These are phyloP conservation scores for Persicaria maculosa DNA, from an alignment of 148 eudicot genomes.

Conservation along the genomic window DNA sequence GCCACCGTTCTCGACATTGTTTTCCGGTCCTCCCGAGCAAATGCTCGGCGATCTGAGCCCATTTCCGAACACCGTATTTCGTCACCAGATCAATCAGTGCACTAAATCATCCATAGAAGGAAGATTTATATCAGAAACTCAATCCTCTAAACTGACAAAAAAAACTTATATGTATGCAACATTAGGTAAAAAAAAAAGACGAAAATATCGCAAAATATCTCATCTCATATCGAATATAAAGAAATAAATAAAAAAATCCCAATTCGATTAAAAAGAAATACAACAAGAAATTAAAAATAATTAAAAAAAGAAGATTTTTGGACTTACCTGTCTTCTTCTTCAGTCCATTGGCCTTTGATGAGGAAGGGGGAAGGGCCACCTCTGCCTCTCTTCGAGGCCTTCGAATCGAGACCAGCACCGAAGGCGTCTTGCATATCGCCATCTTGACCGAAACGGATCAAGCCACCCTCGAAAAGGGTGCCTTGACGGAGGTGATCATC, in stretches of 20 bases:
- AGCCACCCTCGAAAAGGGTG: neutral
- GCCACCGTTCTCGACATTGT: conserved; percentile 85
- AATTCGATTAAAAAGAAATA: too few species aligned
- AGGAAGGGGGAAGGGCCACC: conserved; percentile 10
- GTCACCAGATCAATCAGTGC: conserved; percentile 38
- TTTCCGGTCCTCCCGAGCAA: conserved; percentile 65
- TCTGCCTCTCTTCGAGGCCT: conserved; percentile 15
- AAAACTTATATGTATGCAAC: too few species aligned
- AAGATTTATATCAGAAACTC: neutral
- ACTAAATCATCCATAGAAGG: conserved; percentile 24
- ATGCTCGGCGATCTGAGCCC: conserved; percentile 51
- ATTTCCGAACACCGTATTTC: conserved; percentile 35
- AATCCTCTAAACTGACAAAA: too few species aligned
- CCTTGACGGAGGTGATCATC: neutral
- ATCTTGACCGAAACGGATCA: neutral
- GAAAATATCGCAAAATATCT: too few species aligned
- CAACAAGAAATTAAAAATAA: neutral
- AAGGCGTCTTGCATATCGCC: neutral
- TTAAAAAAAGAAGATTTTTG: neutral
- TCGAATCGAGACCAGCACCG: neutral
- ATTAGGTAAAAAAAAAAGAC: too few species aligned
- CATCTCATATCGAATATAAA: too few species aligned
- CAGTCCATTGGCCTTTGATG: conserved; percentile 77
- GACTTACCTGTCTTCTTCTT: conserved; percentile 62
- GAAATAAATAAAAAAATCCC: too few species aligned